Evolutionary conservation across 2,329 filamentous ascomycete species (phyloP).

Genomic region (Metarhizium anisopliae): DNA sequence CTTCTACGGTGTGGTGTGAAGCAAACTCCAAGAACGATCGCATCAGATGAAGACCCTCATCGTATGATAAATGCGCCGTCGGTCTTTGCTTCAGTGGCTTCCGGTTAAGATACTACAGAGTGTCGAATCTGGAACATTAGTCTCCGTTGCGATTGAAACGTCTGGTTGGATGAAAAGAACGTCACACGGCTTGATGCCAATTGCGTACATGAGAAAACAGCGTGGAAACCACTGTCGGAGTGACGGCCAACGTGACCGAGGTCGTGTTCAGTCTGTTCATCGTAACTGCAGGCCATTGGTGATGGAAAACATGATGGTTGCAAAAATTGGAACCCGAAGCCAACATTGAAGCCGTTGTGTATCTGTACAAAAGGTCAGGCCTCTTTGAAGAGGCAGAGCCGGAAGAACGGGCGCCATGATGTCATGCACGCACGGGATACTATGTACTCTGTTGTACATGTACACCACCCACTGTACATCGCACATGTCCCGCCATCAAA

Average conservation of each 20-base stretch:
- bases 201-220: slow-evolving; percentile 71
- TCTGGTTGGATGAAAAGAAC: neutral
- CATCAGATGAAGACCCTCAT: slow-evolving; percentile 82
- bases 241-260: slow-evolving; percentile 72
- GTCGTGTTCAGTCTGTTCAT: slow-evolving; percentile 64
- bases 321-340: neutral
- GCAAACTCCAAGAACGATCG: slow-evolving; percentile 78
- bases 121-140: neutral
- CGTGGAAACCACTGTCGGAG: slow-evolving; percentile 80
- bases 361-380: no score
- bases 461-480: no score
- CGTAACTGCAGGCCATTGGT: neutral
- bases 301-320: neutral
- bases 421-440: neutral
- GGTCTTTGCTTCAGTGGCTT: slow-evolving; percentile 69
- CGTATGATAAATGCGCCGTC: slow-evolving; percentile 85
- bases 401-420: neutral
- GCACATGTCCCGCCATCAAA: no score
- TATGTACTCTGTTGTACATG: no score
- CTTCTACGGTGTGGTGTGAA: slow-evolving; percentile 84
- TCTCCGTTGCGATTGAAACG: neutral
- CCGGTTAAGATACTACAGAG: slow-evolving; percentile 66
- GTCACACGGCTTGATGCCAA: neutral
- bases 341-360: neutral
- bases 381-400: neutral